Evolutionary conservation across 2,329 filamentous ascomycete genomes (phyloP), one percentile per base, ranked within the genome.

Genomic region (Zymoseptoria tritici): DNA sequence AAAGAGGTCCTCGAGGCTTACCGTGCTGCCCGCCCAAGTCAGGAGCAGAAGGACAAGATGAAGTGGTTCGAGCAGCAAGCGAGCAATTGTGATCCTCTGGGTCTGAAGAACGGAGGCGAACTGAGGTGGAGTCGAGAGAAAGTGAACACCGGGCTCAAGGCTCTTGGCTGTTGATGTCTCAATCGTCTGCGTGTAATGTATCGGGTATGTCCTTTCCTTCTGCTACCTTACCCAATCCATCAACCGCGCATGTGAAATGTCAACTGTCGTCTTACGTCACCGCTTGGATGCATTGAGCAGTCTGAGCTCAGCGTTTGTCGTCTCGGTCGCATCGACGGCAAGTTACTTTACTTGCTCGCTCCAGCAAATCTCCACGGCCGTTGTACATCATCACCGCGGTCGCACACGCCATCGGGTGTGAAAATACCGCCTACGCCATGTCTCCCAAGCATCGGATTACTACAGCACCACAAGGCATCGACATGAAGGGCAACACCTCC

Each of bases 1-100:
- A 55, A 68, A 29, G 62, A 65, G 42, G 53, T 75, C 13, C 68
- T 70, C 56, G 65, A 65, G 11, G 73, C 72, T 3, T 76, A 73
- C 59, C 61, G 64, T 16, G 62, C 69, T 4, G 9, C 36, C 24
- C 57, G 57, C 0, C 70, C 71, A 1, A 66, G 51, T 6, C 26
- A 58, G 52, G 64, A 68, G 26, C 70, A 73, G 59, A 65, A 62
- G 54, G 64, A 68, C 31, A 63, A 56, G 26, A 69, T 68, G 49
- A 31, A 56, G 24, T 74, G 71, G 71, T 72, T 67, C 50, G 70
- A 74, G 57, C 63, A 52, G 3, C 24, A 36, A 9, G 64, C 66
- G 1, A 66, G 58, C 51, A 72, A 72, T 49, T 53, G 57, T 11
- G 67, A 71, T 54, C 58, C 64, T 6, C n/a, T 54, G 7, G 70